Conservation (phyloP, 192 early-diverging fungal species). For the Backusella psychrophila region DNA sequence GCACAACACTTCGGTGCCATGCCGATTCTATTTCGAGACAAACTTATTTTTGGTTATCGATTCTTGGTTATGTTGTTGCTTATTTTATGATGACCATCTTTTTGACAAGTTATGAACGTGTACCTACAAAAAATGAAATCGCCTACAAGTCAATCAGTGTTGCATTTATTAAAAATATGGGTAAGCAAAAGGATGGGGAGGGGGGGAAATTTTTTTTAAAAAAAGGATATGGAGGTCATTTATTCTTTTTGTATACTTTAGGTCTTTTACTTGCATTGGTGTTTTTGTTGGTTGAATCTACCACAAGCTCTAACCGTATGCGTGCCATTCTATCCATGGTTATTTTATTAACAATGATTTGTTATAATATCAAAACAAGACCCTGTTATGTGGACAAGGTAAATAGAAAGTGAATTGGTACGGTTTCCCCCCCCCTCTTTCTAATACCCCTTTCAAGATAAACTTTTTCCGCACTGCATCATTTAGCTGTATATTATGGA, state of each 20-base stretch:
- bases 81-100: slow-evolving; percentile 68
- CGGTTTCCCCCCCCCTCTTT: not conserved
- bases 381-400: slow-evolving; percentile 71
- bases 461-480: slow-evolving; percentile 70
- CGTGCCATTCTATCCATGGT: slow-evolving; percentile 68
- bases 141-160: slow-evolving; percentile 69
- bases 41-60: slow-evolving; percentile 56
- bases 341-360: slow-evolving; percentile 67
- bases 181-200: slow-evolving; percentile 13
- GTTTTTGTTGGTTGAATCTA: slow-evolving; percentile 60
- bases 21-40: slow-evolving; percentile 49
- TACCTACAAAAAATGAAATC: slow-evolving; percentile 67
- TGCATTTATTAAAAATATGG: slow-evolving; percentile 74
- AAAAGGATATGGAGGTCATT: not conserved
- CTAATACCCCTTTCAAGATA: slow-evolving; percentile 39
- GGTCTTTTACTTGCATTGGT: slow-evolving; percentile 67
- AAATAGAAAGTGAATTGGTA: not conserved
- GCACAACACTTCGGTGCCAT: slow-evolving; percentile 41
- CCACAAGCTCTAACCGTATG: slow-evolving; percentile 52
- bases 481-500: slow-evolving; percentile 67
- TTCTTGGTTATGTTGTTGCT: slow-evolving; percentile 60
- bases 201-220: not conserved
- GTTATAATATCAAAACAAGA: slow-evolving; percentile 67
- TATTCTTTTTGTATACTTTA: slow-evolving; percentile 2
- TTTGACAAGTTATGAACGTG: slow-evolving; percentile 69